Conservation (phyloP, 2,329 filamentous ascomycete genomes). For the Aspergillus japonicus region DNA sequence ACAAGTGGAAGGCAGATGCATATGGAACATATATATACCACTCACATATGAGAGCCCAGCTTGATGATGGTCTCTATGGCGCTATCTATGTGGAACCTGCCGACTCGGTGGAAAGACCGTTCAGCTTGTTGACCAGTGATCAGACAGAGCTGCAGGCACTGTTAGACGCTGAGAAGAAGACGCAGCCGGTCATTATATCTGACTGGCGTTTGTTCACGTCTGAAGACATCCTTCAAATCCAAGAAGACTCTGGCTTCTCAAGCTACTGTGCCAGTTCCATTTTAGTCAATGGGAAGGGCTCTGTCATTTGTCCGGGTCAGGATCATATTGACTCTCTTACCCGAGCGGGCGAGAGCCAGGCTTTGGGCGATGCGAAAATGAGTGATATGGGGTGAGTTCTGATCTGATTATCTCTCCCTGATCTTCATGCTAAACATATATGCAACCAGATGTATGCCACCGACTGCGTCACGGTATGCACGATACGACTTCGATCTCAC, state of each 20-base stretch:
- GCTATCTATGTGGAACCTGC: slow-evolving; percentile 37
- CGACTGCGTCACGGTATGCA: slow-evolving; percentile 23
- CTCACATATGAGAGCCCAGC: slow-evolving; percentile 54
- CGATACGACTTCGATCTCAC: slow-evolving; percentile 25
- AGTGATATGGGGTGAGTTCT: slow-evolving; percentile 34
- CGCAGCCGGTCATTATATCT: slow-evolving; percentile 52
- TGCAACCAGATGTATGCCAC: slow-evolving; percentile 23
- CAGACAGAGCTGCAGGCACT: slow-evolving; percentile 45
- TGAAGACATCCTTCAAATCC: slow-evolving; percentile 38
- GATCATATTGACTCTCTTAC: slow-evolving; percentile 41
- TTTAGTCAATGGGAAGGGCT: slow-evolving; percentile 61
- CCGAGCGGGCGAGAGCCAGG: slow-evolving; percentile 20
- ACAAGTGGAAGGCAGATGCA: slow-evolving; percentile 55
- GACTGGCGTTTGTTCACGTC: slow-evolving; percentile 60
- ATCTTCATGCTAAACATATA: not conserved
- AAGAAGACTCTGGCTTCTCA: slow-evolving; percentile 1
- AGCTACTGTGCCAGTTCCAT: slow-evolving; percentile 57
- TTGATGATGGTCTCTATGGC: slow-evolving; percentile 60
- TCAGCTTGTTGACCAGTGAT: slow-evolving; percentile 49
- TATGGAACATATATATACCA: slow-evolving; percentile 60
- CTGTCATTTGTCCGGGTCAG: slow-evolving; percentile 51
- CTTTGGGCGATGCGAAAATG: slow-evolving; percentile 23
- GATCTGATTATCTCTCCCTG: no score
- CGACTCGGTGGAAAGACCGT: slow-evolving; percentile 47
- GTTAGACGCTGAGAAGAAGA: slow-evolving; percentile 48